A percentile compares a stretch with the other conserved stretches of the same genome.
phyloP scores from a whole-genome alignment of 2,329 filamentous ascomycete genomes.

The Atkinsonella hypoxylon region DNA sequence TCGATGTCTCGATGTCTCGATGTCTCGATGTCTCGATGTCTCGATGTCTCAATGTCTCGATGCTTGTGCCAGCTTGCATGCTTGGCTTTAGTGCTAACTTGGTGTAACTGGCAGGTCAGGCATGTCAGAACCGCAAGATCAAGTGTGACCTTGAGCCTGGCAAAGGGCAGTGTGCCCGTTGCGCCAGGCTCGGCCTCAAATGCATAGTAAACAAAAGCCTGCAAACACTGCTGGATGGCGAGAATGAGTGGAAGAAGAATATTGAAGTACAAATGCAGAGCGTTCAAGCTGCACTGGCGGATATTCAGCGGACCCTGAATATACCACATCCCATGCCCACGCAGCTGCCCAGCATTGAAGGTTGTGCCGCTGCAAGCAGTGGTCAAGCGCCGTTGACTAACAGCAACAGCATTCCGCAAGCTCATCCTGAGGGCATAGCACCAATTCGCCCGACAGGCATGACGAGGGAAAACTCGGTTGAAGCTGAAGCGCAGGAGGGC shows the following conservation, averaged over 20 bases:
- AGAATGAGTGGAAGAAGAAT: conserved; percentile 30
- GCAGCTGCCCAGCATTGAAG: not conserved
- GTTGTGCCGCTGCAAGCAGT: not conserved
- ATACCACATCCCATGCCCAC: conserved; percentile 5
- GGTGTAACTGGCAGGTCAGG: conserved; percentile 17
- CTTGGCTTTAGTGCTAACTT: not conserved
- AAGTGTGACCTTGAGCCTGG: conserved; percentile 37
- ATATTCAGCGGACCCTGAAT: conserved; percentile 15
- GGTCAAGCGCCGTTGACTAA: not conserved
- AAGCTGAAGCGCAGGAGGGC: conserved; percentile 11
- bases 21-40: not conserved
- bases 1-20: not conserved
- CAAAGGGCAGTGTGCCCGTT: conserved; percentile 34
- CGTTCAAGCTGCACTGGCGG: conserved; percentile 15
- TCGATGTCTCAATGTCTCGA: not conserved
- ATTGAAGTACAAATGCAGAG: conserved; percentile 17
- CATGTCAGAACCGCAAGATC: conserved; percentile 43
- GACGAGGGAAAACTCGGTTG: conserved; percentile 21
- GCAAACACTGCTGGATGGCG: conserved; percentile 41
- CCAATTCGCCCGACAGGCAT: conserved; percentile 14
- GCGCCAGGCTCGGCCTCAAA: conserved; percentile 34
- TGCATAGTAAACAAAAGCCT: conserved; percentile 44
- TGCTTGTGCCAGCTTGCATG: not conserved
- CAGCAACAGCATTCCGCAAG: not conserved
- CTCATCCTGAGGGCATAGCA: not conserved